Evolutionary conservation across 1,284 basidiomycete species (phyloP), one percentile per base, ranked within the genome.

Genomic region (Porodaedalea pini): DNA sequence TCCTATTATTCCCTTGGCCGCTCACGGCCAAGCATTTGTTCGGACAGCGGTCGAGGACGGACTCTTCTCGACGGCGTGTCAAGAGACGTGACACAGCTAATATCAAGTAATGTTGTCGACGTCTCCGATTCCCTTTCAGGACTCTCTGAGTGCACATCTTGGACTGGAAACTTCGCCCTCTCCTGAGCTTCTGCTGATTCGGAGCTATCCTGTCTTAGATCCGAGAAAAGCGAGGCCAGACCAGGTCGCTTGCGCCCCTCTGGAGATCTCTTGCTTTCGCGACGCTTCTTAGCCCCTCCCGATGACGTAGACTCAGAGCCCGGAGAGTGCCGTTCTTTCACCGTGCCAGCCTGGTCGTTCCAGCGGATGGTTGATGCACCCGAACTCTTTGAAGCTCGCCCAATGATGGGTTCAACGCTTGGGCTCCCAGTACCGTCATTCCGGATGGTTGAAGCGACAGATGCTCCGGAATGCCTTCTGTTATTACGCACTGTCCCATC

Each of bases 301-400:
- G 27, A 21, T 31, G 40, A 54, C 8, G 41, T 43, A 66, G 71
- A 55, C 69, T 69, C 57, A 78, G 70, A 61, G 82, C 81, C 64
- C 71, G 72, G 63, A 72, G 74, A 62, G 80, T 29, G 74, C 61
- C 69, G 67, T 68, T 82, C 81, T 61, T 76, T 78, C 3, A 78
- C 78, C 1, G 76, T 81, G 64, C 80, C 73, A 44, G 87, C 62
- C 1, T 76, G 77, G 64, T 88, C 88, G 61, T 86, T 84, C 86
- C 87, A 88, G 47, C 74, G 70, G 4, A 88, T 77, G 39, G 74
- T 75, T 15, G 73, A 77, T 8, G 67, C 73, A 31, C 40, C 54
- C 21, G 60, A 61, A 47, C 49, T 56, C 43, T 59, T 55, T 19
- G 57, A 44, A 11, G 45, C 48, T 29, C 57, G 49, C 25, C 54